A percentile compares a stretch with the other conserved stretches of the same genome.
These are phyloP conservation scores for Pseudofabraea citricarpa DNA, from an alignment of 2,329 filamentous ascomycete species.

Conservation along the genomic window DNA sequence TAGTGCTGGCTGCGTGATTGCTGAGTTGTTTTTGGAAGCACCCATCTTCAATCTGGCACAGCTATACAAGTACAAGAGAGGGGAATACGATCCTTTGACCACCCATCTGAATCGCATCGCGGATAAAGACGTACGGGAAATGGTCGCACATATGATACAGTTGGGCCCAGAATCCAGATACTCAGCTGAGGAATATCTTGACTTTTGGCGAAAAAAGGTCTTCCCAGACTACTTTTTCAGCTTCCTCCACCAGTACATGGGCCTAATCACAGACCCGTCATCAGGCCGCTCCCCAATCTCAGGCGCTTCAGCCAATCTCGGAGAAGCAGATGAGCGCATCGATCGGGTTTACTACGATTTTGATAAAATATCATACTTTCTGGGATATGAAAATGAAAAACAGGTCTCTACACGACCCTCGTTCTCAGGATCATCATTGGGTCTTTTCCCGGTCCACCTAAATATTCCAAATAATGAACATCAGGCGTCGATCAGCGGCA, in stretches of 20 bases:
- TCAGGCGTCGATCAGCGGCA: constrained; percentile 54
- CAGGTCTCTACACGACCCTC: constrained; percentile 27
- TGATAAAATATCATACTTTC: constrained; percentile 94
- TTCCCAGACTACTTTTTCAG: constrained; percentile 97
- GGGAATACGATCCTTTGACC: constrained; percentile 84
- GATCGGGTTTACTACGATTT: constrained; percentile 91
- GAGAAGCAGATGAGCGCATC: constrained; percentile 89
- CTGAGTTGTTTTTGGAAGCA: constrained; percentile 89
- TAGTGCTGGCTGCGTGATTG: constrained; percentile 93
- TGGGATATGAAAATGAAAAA: constrained; percentile 62
- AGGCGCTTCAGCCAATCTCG: constrained; percentile 64
- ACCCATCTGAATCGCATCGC: constrained; percentile 81
- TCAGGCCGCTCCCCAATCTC: constrained; percentile 71
- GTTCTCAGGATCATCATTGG: constrained; percentile 46
- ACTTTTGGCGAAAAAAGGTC: constrained; percentile 86
- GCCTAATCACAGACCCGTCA: constrained; percentile 84
- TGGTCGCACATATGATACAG: constrained; percentile 95
- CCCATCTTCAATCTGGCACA: constrained; percentile 98
- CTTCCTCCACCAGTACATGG: constrained; percentile 97
- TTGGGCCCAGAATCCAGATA: constrained; percentile 88
- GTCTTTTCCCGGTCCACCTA: constrained; percentile 74
- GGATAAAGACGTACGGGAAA: constrained; percentile 78
- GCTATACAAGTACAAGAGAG: constrained; percentile 87
- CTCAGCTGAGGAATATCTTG: constrained; percentile 88
- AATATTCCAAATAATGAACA: constrained; percentile 84